These are phyloP conservation scores for Kazachstania martiniae DNA, from an alignment of 805 yeast species.

Conservation along the genomic window DNA sequence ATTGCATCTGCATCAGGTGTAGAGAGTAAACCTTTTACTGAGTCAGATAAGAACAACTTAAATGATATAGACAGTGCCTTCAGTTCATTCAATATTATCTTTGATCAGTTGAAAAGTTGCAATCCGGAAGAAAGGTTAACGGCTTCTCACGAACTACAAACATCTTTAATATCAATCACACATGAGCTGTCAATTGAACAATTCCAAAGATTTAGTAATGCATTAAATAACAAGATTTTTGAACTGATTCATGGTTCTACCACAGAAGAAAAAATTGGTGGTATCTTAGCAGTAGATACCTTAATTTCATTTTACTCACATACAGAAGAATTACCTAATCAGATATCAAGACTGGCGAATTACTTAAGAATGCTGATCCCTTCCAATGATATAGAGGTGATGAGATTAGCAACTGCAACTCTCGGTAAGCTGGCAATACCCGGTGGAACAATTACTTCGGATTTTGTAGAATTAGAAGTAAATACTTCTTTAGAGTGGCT, in stretches of 20 bases:
- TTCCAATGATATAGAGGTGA: conserved; percentile 71
- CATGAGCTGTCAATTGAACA: conserved; percentile 78
- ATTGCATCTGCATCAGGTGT: conserved; percentile 8
- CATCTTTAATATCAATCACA: conserved; percentile 59
- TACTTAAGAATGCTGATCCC: conserved; percentile 73
- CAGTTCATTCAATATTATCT: conserved; percentile 29
- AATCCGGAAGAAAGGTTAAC: conserved; percentile 27
- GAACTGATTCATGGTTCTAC: conserved; percentile 73
- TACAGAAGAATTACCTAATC: conserved; percentile 74
- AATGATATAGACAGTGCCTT: conserved; percentile 20
- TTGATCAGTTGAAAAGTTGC: conserved; percentile 29
- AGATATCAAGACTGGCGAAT: conserved; percentile 84
- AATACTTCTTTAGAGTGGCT: conserved; percentile 86
- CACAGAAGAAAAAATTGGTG: conserved; percentile 68
- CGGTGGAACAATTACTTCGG: conserved; percentile 83
- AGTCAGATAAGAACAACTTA: conserved; percentile 12
- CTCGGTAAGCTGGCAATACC: conserved; percentile 83
- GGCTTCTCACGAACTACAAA: conserved; percentile 63
- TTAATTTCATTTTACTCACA: conserved; percentile 78
- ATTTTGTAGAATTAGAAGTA: conserved; percentile 87
- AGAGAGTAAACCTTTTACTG: conserved; percentile 12
- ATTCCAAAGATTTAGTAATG: conserved; percentile 69
- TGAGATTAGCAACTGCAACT: conserved; percentile 78
- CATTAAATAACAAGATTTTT: conserved; percentile 76
- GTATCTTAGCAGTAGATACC: conserved; percentile 82